Base-by-base conservation (phyloP, 441 rosid genomes). In the Croton setiger region DNA sequence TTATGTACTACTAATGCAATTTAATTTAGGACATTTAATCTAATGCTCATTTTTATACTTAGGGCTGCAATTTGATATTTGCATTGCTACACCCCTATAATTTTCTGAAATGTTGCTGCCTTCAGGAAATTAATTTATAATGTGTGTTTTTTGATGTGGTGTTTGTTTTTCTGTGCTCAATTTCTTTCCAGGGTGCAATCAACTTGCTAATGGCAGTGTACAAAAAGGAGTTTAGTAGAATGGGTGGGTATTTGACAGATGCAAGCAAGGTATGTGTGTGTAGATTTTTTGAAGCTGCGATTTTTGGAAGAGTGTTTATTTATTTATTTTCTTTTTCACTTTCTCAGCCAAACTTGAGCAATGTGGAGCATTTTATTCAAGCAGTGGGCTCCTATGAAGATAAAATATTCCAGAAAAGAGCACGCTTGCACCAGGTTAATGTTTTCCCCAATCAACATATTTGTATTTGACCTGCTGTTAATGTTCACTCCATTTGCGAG, bases 341-440 rank as follows among this genome's bases (percentile, higher is more conserved):
- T 61, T 76, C 68, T 76, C 85, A 95, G 99, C 88, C 94, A 33
- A 78, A 85, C 78, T 83, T 95, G 77, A 76, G 75, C 49, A 78
- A 82, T 60, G 97, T 95, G 69, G 99, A 90, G 81, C 88, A 80
- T 74, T 95, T 95, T 71, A 89, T 95, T 73, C 96, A 88, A 81
- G 88, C 92, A 59, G 92, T 95, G 76, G 98, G 97, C 78, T 81
- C 82, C 36, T 92, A 75, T 39, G 99, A 95, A 81, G 92, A 90
- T 72, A 77, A 78, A 75, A 95, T 90, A 82, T 95, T 95, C 79
- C 88, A 77, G 85, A 92, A 88, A 84, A 89, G 98, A 80, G 92
- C 88, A 33, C 82, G 87, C 60, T 51, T 82, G 27, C 88, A 87
- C 76, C 88, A 89, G 97, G 99, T 92, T 58, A 69, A 66, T 58